Evolutionary conservation across 371 early-diverging fungal genomes (phyloP), one percentile per base, ranked within the genome.

Genomic region (Apophysomyces sp.): DNA sequence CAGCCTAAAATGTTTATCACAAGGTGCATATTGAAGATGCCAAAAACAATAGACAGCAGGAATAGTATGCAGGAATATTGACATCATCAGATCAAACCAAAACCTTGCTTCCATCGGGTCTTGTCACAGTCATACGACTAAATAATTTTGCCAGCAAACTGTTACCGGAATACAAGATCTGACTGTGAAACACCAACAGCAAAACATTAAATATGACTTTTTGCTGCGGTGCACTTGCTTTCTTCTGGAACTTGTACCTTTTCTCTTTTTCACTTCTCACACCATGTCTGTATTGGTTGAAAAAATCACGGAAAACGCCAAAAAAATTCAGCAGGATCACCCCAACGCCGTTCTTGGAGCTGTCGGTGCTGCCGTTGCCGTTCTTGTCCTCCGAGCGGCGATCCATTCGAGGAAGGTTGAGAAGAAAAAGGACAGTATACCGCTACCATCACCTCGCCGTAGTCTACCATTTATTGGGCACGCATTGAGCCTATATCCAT

Each of bases 401-500:
- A 44, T 21, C 0, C 21, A 21, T 11, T 44, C 24, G 21, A 3
- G 16, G 21, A 44, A 21, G 11, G 9, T 0, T 7, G 8, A 44
- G 6, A 44, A 9, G 4, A 4, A 21, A 12, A 34, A 57, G 7
- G 44, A 28, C 0, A 16, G 39, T 11, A 40, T 27, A 29, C 44
- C 52, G 4, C 16, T 52, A 8, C 61, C 61, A 18, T 36, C 52
- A 4, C 52, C 54, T 11, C 4, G 24, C 4, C 39, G 53, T 9
- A 11, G 61, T 5, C 30, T 61, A 13, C 61, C 61, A 3, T 13
- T 61, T 4, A 29, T 61, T 15, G 61, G 61, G 5, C 52, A 61
- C 32, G 27, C 26, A 21, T 4, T 52, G 39, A 37, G 30, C 18
- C 13, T 61, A 34, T 30, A 36, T 52, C 30, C 52, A 6, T 2